Evolutionary conservation across 805 yeast species (phyloP).

Genomic region (Isabelozyma pseudorhagii): DNA sequence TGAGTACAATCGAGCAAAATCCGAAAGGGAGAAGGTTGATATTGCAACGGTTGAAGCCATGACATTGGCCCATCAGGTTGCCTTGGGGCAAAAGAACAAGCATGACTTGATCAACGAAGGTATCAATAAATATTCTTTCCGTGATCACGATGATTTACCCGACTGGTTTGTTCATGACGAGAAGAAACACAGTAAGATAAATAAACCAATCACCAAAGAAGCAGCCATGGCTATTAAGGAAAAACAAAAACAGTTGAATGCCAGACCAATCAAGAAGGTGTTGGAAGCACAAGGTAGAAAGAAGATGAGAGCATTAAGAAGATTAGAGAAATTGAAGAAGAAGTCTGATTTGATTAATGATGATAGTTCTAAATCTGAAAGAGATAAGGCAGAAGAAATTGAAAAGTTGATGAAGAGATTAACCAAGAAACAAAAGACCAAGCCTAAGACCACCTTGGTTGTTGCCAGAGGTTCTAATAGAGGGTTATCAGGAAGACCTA

Average conservation of each 20-base stretch:
- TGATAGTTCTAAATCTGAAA: slow-evolving; percentile 81
- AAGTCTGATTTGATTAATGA: slow-evolving; percentile 90
- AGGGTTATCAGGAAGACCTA: slow-evolving; percentile 92
- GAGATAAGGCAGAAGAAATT: slow-evolving; percentile 93
- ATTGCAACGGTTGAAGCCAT: slow-evolving; percentile 92
- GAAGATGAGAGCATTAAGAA: slow-evolving; percentile 85
- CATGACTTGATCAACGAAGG: slow-evolving; percentile 91
- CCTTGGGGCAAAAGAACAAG: slow-evolving; percentile 80
- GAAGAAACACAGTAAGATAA: slow-evolving; percentile 75
- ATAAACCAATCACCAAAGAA: slow-evolving; percentile 93
- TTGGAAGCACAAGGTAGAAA: slow-evolving; percentile 96
- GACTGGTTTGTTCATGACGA: slow-evolving; percentile 98
- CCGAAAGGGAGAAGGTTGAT: slow-evolving; percentile 67
- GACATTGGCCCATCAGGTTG: slow-evolving; percentile 96
- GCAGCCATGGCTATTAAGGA: slow-evolving; percentile 44
- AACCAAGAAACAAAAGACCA: slow-evolving; percentile 64
- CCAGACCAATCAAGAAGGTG: slow-evolving; percentile 98
- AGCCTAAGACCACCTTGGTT: slow-evolving; percentile 84
- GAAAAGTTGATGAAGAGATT: slow-evolving; percentile 78
- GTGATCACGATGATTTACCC: slow-evolving; percentile 88
- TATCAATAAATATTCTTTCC: slow-evolving; percentile 84
- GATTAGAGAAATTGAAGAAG: slow-evolving; percentile 86
- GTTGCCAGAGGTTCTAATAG: slow-evolving; percentile 83
- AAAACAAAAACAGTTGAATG: slow-evolving; percentile 64
- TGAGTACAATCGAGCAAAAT: slow-evolving; percentile 35